A percentile compares a stretch with the other conserved stretches of the same genome.
phyloP scores from a whole-genome alignment of 2,329 filamentous ascomycete genomes.

The Clathrospora elynae region DNA sequence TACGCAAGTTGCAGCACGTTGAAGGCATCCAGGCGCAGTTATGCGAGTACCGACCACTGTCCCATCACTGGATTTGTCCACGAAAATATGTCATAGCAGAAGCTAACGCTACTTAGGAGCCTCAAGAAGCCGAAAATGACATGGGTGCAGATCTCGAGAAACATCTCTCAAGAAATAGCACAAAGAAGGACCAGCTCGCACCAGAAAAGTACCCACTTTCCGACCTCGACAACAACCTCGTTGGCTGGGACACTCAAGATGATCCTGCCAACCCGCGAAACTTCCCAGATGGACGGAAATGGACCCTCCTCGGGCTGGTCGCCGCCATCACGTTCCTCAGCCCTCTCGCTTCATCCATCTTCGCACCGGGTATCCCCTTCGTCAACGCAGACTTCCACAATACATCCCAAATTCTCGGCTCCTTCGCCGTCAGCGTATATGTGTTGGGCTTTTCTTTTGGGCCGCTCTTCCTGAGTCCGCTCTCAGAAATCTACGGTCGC shows the following conservation, averaged over 20 bases:
- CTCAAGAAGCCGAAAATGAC: slow-evolving; percentile 19
- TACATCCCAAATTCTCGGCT: slow-evolving; percentile 37
- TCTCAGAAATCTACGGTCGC: slow-evolving; percentile 45
- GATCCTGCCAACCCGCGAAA: slow-evolving; percentile 45
- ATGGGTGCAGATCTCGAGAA: slow-evolving; percentile 37
- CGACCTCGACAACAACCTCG: slow-evolving; percentile 41
- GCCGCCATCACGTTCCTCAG: slow-evolving; percentile 43
- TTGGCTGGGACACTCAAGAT: slow-evolving; percentile 46
- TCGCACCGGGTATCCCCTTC: slow-evolving; percentile 42
- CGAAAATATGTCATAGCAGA: slow-evolving; percentile 6
- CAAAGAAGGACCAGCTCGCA: slow-evolving; percentile 32
- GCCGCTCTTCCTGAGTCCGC: slow-evolving; percentile 41
- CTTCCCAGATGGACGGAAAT: slow-evolving; percentile 34
- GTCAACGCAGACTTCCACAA: slow-evolving; percentile 41
- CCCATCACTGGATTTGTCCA: neutral
- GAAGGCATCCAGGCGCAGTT: slow-evolving; percentile 2
- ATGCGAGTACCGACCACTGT: neutral
- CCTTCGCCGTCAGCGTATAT: slow-evolving; percentile 45
- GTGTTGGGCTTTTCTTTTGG: slow-evolving; percentile 44
- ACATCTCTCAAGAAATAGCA: slow-evolving; percentile 40
- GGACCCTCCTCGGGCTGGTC: slow-evolving; percentile 35
- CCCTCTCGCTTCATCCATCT: slow-evolving; percentile 45
- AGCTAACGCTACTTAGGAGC: slow-evolving; percentile 10
- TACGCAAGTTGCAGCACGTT: neutral
- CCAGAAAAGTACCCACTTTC: slow-evolving; percentile 39